Percentiles rank a stretch among this genome's conserved stretches.
Conservation (phyloP, 2,329 filamentous ascomycete genomes). For the Scedosporium dehoogii region DNA sequence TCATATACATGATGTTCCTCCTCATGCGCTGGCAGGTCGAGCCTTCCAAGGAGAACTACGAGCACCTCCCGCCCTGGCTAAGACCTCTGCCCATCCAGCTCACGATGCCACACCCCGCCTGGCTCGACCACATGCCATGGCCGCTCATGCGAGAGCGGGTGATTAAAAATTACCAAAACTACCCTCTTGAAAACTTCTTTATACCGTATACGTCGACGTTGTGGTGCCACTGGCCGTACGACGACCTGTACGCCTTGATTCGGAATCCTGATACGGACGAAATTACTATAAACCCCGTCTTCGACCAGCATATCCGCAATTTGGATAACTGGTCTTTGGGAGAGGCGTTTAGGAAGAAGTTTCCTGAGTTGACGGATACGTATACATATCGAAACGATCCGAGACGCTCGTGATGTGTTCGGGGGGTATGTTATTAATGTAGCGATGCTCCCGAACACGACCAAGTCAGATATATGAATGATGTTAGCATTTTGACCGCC, state of each 20-base stretch:
- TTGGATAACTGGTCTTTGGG: constrained; percentile 77
- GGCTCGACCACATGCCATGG: constrained; percentile 77
- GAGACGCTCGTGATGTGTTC: constrained; percentile 4
- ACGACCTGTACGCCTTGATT: constrained; percentile 59
- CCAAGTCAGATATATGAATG: too few relatives aligned
- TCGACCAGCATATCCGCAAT: constrained; percentile 67
- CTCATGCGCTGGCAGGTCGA: constrained; percentile 78
- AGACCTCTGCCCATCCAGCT: constrained; percentile 58
- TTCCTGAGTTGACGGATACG: constrained; percentile 34
- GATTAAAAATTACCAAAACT: constrained; percentile 39
- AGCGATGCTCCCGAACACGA: too few relatives aligned
- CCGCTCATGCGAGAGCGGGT: constrained; percentile 64
- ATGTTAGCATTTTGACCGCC: too few relatives aligned
- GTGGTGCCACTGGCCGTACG: constrained; percentile 76
- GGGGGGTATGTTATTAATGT: too few relatives aligned
- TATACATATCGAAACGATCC: constrained; percentile 9
- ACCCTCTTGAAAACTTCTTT: constrained; percentile 72
- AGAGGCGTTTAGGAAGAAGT: constrained; percentile 53
- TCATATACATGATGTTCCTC: constrained; percentile 79
- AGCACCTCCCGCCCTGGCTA: constrained; percentile 65
- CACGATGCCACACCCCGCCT: constrained; percentile 59
- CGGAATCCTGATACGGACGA: constrained; percentile 49
- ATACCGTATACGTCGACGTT: constrained; percentile 70
- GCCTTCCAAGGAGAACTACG: constrained; percentile 69
- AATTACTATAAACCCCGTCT: constrained; percentile 74